These are phyloP conservation scores for Knoxdaviesia proteae DNA, from an alignment of 2,329 filamentous ascomycete species.

Conservation along the genomic window DNA sequence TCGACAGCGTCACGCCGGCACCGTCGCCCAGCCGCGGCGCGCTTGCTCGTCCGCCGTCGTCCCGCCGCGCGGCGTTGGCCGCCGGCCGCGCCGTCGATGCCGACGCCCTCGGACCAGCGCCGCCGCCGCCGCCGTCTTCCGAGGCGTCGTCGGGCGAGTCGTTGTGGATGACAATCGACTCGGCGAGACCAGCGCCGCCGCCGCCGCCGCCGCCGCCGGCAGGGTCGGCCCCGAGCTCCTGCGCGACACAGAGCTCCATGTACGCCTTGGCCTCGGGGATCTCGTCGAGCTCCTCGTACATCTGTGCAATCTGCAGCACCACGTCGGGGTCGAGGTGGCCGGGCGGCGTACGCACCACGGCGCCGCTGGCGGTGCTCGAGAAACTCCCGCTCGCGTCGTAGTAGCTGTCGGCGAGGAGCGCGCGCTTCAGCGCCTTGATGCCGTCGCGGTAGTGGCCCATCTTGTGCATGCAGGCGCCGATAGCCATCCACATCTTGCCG, in stretches of 20 bases:
- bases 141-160: constrained; percentile 23
- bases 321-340: constrained; percentile 71
- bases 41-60: too few relatives aligned
- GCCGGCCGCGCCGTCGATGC: background rate
- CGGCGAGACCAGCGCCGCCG: constrained; percentile 19
- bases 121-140: constrained; percentile 15
- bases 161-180: constrained; percentile 32
- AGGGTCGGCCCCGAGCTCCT: constrained; percentile 53
- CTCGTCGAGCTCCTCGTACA: constrained; percentile 68
- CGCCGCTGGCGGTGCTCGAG: constrained; percentile 18
- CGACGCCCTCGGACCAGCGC: background rate
- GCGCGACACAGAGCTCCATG: constrained; percentile 88
- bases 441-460: constrained; percentile 75
- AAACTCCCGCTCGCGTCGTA: constrained; percentile 46
- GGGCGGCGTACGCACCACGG: constrained; percentile 26
- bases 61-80: too few relatives aligned
- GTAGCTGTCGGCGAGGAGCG: constrained; percentile 70
- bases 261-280: constrained; percentile 69
- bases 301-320: constrained; percentile 67
- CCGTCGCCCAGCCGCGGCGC: constrained; percentile 21
- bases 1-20: constrained; percentile 76
- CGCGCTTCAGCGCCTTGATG: constrained; percentile 87
- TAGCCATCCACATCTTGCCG: constrained; percentile 96
- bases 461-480: constrained; percentile 77
- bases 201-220: constrained; percentile 20